Conservation (phyloP, 306 rosid species). For the Pyrus pyrifolia region DNA sequence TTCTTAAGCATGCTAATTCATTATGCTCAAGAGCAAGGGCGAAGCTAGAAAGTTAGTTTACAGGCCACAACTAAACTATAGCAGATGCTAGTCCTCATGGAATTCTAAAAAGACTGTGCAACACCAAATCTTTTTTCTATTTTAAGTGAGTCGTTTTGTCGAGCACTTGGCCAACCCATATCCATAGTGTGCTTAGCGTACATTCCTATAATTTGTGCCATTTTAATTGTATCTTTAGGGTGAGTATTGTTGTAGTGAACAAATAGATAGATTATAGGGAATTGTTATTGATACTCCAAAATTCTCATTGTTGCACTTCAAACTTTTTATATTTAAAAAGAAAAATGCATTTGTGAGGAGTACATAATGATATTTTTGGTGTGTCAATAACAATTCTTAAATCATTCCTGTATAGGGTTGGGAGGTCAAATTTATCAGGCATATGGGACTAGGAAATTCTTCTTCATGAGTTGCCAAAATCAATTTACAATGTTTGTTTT, state of each 20-base stretch:
- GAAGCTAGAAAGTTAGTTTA: not conserved
- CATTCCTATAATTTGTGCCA: not conserved
- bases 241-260: not conserved
- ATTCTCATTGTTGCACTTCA: no score
- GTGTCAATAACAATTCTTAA: no score
- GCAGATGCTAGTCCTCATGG: not conserved
- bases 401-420: no score
- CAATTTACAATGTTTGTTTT: no score
- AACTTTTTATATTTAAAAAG: no score
- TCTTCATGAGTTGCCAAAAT: no score
- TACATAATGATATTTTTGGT: no score
- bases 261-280: no score
- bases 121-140: not conserved
- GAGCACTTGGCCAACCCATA: not conserved
- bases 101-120: not conserved
- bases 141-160: not conserved
- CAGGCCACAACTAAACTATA: no score
- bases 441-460: not conserved
- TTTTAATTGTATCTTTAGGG: not conserved
- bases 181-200: not conserved
- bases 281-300: no score
- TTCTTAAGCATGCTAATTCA: not conserved
- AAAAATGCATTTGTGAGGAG: no score
- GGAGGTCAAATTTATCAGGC: not conserved
- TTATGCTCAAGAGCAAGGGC: not conserved